Base-by-base conservation (phyloP, 2,329 filamentous ascomycete genomes). In the Stagonosporopsis rhizophila region DNA sequence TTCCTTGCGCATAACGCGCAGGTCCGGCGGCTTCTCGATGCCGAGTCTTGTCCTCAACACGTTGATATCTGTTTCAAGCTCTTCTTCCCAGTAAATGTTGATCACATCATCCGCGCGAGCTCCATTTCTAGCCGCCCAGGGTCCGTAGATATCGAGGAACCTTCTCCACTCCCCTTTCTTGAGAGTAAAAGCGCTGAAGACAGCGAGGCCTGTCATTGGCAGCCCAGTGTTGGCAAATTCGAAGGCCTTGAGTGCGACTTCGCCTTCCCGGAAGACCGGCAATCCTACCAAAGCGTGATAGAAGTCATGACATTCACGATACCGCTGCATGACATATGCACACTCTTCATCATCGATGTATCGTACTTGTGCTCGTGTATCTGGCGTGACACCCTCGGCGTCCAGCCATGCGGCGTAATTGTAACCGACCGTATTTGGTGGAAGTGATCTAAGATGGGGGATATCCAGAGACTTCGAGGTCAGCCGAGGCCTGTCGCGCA, bases 271-370 rank as follows among this genome's bases (percentile, higher is more conserved):
- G 61, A 96, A 89, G 38, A 96, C 86, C 0, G 95, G 95, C 44
- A 99, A 79, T 0, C 94, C 94, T 0, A 93, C 96, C 48, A 99
- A 82, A 0, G 95, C 94, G 76, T 99, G 95, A 79, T 96, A 97
- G 78, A 99, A 97, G 75, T 99, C 95, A 76, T 99, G 95, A 65
- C 90, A 96, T 78, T 99, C 95, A 60, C 95, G 88, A 77, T 99
- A 99, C 50, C 95, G 87, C 81, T 98, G 95, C 90, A 99, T 96
- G 17, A 98, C 95, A 79, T 98, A 99, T 32, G 95, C 95, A 75
- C 93, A 96, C 78, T 99, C 95, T 67, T 90, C 88, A 72, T 98
- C 89, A 76, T 98, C 93, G 60, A 99, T 92, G 79, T 96, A 98
- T 48, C 90, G 87, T 37, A 99, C 95, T 2, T 77, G 75, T 37